Percentiles rank a stretch among this genome's conserved stretches.
These are phyloP conservation scores for Macrophomina tecta DNA, from an alignment of 2,329 filamentous ascomycete species.

Conservation along the genomic window DNA sequence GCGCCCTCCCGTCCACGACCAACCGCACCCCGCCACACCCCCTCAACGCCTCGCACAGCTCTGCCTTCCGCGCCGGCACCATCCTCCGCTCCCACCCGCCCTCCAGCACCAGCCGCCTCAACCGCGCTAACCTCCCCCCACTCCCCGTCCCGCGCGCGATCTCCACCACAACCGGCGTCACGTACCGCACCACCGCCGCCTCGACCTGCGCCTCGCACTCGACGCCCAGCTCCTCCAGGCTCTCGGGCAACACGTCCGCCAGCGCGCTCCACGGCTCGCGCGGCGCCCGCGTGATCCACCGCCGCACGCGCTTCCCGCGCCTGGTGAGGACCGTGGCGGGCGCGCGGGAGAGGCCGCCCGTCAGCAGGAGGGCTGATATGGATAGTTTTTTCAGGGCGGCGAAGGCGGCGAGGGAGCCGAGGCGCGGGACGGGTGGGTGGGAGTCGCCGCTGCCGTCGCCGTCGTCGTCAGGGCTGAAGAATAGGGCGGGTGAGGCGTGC, in stretches of 20 bases:
- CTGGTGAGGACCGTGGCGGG: not conserved
- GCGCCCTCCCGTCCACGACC: not conserved
- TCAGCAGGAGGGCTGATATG: not conserved
- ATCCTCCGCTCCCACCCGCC: not conserved
- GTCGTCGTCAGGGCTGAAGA: not conserved
- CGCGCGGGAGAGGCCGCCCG: not conserved
- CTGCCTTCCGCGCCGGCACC: not conserved
- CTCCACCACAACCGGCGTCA: not conserved
- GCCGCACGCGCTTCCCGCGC: not conserved
- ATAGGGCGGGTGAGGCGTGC: not conserved
- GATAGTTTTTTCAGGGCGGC: not conserved
- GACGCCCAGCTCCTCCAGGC: not conserved
- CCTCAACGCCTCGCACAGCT: not conserved
- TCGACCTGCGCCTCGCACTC: not conserved
- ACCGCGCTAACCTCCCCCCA: not conserved
- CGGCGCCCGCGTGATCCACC: not conserved
- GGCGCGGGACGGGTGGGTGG: not conserved
- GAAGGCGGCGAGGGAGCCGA: not conserved
- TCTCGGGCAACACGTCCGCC: not conserved
- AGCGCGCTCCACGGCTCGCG: not conserved
- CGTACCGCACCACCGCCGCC: not conserved
- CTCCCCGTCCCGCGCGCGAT: not conserved
- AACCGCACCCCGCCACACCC: not conserved
- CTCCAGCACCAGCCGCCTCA: not conserved
- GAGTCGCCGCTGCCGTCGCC: not conserved